phyloP scores from a whole-genome alignment of 345 rosid genomes.

The Geranium brycei region DNA sequence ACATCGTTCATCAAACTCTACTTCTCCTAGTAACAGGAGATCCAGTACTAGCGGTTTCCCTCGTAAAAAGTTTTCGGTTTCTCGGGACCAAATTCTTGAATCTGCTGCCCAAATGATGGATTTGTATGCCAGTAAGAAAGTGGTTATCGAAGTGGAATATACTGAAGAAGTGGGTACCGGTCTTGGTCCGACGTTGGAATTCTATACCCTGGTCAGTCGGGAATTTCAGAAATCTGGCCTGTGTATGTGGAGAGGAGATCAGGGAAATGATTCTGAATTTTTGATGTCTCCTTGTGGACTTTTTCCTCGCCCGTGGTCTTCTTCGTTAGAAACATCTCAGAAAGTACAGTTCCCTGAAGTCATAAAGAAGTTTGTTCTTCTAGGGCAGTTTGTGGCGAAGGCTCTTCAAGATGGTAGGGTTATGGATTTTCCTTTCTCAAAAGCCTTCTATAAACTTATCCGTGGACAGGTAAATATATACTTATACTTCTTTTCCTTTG shows the following conservation, averaged over 20 bases:
- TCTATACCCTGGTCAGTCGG: conserved; percentile 71
- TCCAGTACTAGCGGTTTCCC: conserved; percentile 26
- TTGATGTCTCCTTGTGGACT: conserved; percentile 43
- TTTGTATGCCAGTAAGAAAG: conserved; percentile 37
- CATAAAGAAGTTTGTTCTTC: conserved; percentile 46
- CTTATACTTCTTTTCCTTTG: not conserved
- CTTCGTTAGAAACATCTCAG: conserved; percentile 21
- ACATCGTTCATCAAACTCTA: conserved; percentile 27
- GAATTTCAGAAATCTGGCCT: conserved; percentile 70
- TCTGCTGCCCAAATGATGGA: conserved; percentile 85
- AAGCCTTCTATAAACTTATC: conserved; percentile 69
- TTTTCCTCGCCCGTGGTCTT: conserved; percentile 73
- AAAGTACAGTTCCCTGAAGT: conserved; percentile 39
- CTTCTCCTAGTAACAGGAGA: conserved; percentile 38
- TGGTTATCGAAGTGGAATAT: conserved; percentile 70
- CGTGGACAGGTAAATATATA: conserved; percentile 49
- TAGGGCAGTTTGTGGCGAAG: conserved; percentile 83
- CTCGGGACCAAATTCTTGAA: conserved; percentile 56
- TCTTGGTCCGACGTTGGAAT: conserved; percentile 95
- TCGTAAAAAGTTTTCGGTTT: conserved; percentile 67
- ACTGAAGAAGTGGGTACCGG: conserved; percentile 94
- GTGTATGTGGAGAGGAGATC: conserved; percentile 84
- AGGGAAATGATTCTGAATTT: conserved; percentile 17
- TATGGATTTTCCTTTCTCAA: conserved; percentile 77
- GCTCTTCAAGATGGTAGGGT: conserved; percentile 92